Base-by-base conservation (phyloP, 2,329 filamentous ascomycete species). In the Cladobotryum protrusum region DNA sequence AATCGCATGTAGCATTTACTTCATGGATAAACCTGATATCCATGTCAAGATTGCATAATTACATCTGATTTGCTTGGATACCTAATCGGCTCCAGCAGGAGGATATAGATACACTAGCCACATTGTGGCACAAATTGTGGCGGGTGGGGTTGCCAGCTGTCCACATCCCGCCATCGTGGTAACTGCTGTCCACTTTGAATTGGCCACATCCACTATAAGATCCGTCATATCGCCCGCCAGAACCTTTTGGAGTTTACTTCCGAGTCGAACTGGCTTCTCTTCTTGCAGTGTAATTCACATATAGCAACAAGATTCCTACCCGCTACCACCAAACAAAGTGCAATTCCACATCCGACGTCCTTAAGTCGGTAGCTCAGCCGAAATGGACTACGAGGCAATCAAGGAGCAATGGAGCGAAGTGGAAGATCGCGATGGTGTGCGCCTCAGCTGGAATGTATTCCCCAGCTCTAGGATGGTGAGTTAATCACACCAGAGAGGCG, bases 361-460 rank as follows among this genome's bases (percentile, higher is more conserved):
- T 13, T 37, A 14, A n/a, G 35, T 37, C 7, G 35, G 12, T n/a
- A 12, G 15, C 18, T 42, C 19, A 35, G 19, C 15, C 36, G 18
- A 35, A 35, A 96, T 96, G 90, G 91, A 96, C 68, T 95, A 89
- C 77, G 91, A 96, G 70, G 80, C 84, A 59, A 75, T 95, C 59
- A 96, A 96, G 74, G 91, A 96, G 72, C 87, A 92, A 74, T 96
- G 91, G 91, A 89, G 86, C 64, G 90, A 96, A 69, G 85, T 95
- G 52, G 93, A 99, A 75, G 93, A 99, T 65, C 85, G 89, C 60
- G 93, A 99, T 82, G 93, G 93, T 54, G 83, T 97, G 64, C 85
- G 93, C 56, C 79, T 99, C 58, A 96, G 92, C 72, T 99, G 93
- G 93, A 99, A 99, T 68, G 95, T 95, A 54, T 95, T 99, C 65